Conservation (phyloP, 805 yeast species). For the Zygotorulaspora chibaensis region DNA sequence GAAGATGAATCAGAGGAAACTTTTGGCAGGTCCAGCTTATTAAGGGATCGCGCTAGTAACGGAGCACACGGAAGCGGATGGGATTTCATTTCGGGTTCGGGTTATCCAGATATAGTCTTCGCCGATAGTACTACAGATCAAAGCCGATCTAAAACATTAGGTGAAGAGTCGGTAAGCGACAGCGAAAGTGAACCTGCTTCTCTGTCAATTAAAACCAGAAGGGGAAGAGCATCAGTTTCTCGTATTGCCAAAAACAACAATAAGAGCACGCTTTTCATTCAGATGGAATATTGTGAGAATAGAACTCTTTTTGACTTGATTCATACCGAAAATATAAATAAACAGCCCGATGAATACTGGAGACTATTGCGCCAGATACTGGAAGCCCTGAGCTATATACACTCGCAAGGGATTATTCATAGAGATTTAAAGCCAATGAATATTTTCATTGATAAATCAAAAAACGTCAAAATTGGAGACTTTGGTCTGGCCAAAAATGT, state of each 20-base stretch:
- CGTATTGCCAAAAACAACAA: constrained; percentile 27
- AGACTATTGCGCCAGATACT: constrained; percentile 78
- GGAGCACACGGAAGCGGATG: constrained; percentile 37
- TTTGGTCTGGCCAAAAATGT: constrained; percentile 94
- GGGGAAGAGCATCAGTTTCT: not conserved
- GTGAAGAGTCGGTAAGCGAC: constrained; percentile 10
- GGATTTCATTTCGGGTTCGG: constrained; percentile 60
- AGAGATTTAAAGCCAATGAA: constrained; percentile 94
- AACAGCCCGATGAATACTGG: constrained; percentile 80
- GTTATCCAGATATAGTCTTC: constrained; percentile 53
- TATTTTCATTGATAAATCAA: constrained; percentile 85
- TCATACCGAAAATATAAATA: constrained; percentile 63
- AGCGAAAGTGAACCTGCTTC: constrained; percentile 1
- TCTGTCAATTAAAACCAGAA: not conserved
- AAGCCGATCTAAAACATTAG: constrained; percentile 20
- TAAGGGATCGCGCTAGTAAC: constrained; percentile 29
- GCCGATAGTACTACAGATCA: constrained; percentile 35
- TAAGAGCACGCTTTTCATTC: constrained; percentile 79
- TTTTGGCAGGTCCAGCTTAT: constrained; percentile 30
- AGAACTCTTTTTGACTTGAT: constrained; percentile 83
- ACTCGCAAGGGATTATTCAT: constrained; percentile 90
- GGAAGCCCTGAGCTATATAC: constrained; percentile 88
- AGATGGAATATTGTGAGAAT: constrained; percentile 98
- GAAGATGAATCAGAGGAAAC: constrained; percentile 13
- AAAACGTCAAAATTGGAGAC: constrained; percentile 91